Percentiles rank a stretch among this genome's conserved stretches.
Evolutionary conservation across 2,329 filamentous ascomycete species (phyloP).

Genomic region (Fusarium decemcellulare): DNA sequence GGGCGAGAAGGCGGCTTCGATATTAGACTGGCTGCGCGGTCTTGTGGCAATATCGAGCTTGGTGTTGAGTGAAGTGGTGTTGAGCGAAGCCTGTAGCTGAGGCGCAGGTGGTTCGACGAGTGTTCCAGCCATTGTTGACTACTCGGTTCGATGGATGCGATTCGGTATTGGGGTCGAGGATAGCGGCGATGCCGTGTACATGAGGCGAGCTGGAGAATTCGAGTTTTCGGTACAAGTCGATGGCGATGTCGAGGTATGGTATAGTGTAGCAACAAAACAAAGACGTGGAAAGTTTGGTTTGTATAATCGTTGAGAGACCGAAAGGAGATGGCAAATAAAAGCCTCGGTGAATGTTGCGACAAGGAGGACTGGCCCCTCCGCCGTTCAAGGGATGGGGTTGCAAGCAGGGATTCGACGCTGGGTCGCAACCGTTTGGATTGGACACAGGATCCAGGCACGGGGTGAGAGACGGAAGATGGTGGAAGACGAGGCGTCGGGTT

Average conservation of each 20-base stretch:
- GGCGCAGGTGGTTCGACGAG: slow-evolving; percentile 41
- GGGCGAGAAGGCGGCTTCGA: slow-evolving; percentile 81
- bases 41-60: slow-evolving; percentile 37
- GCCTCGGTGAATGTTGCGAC: slow-evolving; percentile 22
- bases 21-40: slow-evolving; percentile 49
- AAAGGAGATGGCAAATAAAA: slow-evolving; percentile 20
- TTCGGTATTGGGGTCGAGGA: slow-evolving; percentile 12
- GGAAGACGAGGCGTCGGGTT: slow-evolving; percentile 19
- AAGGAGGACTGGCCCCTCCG: slow-evolving; percentile 31
- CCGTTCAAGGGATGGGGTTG: slow-evolving; percentile 36
- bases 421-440: slow-evolving; percentile 19
- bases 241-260: slow-evolving; percentile 7
- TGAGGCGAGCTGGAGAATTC: slow-evolving; percentile 24
- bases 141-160: slow-evolving; percentile 19
- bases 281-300: slow-evolving; percentile 5
- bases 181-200: slow-evolving; percentile 35
- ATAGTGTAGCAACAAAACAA: background rate
- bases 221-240: slow-evolving; percentile 3
- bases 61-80: slow-evolving; percentile 26
- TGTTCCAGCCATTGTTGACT: slow-evolving; percentile 41
- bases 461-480: slow-evolving; percentile 17
- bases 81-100: slow-evolving; percentile 24
- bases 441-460: slow-evolving; percentile 29
- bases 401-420: slow-evolving; percentile 41
- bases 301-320: slow-evolving; percentile 5